Percentiles rank a stretch among this genome's conserved stretches.
Conservation (phyloP, 2,329 filamentous ascomycete genomes). For the Tolypocladium tundrense region DNA sequence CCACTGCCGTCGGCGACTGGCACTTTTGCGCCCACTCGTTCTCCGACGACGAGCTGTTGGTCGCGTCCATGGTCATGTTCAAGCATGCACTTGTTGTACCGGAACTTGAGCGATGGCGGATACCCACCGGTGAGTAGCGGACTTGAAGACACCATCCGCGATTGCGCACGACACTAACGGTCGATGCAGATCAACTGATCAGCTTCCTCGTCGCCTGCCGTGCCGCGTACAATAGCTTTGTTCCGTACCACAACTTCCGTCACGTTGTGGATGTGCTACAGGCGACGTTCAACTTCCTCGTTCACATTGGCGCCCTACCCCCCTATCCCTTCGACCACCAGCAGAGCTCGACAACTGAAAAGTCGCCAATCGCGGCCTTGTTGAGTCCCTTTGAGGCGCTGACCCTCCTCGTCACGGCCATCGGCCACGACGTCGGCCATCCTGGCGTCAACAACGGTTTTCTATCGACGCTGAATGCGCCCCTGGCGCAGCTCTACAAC, state of each 20-base stretch:
- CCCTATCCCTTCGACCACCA: constrained; percentile 43
- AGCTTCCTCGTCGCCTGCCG: constrained; percentile 82
- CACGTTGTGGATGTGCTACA: constrained; percentile 95
- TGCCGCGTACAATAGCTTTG: constrained; percentile 90
- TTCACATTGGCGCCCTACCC: constrained; percentile 67
- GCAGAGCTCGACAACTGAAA: constrained; percentile 22
- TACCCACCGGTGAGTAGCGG: constrained; percentile 58
- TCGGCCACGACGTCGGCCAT: constrained; percentile 95
- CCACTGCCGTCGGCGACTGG: constrained; percentile 66
- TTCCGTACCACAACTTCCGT: constrained; percentile 96
- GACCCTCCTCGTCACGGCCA: constrained; percentile 85
- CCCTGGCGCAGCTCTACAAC: constrained; percentile 90
- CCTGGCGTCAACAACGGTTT: constrained; percentile 98
- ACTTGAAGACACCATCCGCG: background rate
- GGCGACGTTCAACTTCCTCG: constrained; percentile 81
- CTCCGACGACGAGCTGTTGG: constrained; percentile 79
- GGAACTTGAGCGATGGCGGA: constrained; percentile 69
- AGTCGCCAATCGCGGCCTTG: constrained; percentile 61
- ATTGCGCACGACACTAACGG: constrained; percentile 24
- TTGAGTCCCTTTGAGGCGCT: constrained; percentile 82
- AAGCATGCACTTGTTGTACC: constrained; percentile 77
- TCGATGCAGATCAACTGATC: constrained; percentile 59
- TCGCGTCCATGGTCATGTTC: constrained; percentile 79
- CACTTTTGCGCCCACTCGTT: constrained; percentile 84
- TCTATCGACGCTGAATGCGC: constrained; percentile 81